Evolutionary conservation across 345 rosid species (phyloP), one percentile per base, ranked within the genome.

Genomic region (Carallia brachiata): DNA sequence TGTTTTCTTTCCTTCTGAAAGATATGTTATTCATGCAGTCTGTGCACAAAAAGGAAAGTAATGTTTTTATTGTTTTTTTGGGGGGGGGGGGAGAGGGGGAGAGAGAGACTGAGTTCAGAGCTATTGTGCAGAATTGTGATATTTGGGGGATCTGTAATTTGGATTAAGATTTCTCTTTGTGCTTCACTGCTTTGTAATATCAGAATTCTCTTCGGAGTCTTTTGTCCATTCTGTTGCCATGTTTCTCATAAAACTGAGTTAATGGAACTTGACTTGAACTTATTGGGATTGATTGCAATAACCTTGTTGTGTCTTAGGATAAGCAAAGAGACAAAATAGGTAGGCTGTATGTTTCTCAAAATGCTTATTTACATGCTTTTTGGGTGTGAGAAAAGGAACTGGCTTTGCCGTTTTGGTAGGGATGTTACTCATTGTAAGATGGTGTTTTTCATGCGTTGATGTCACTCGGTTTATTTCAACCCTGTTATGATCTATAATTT

Each of bases 151-250:
- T 63, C 36, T 67, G 73, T 79, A 65, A 75, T 81, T 70, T 34
- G 37, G 57, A 50, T 57, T 68, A 62, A 50, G 71, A 54, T 68
- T 74, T 70, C 75, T 72, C 69, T 78, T 79, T 40, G 48, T 40
- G 48, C 48, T 10, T 2, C 23, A 40, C 48, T 79, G 81, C 73
- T 79, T 73, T 77, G 84, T 79, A 79, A 77, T 81, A 68, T 68
- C 72, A 67, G 74, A 71, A 66, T 72, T 60, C 61, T 68, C 17
- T 10, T 59, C 55, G 61, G 52, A 60, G n/a, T 54, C 57, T 74
- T 37, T 70, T 77, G 6, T 34, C 32, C 31, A 1, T n/a, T 44
- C 36, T 32, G 34, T 68, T 48, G 34, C 36, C 63, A 1, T 62
- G 61, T 67, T 37, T 66, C 53, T 53, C 34, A 9, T 36, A 16